phyloP scores from a whole-genome alignment of 495 filamentous ascomycete genomes.

The Xylaria palmicola region DNA sequence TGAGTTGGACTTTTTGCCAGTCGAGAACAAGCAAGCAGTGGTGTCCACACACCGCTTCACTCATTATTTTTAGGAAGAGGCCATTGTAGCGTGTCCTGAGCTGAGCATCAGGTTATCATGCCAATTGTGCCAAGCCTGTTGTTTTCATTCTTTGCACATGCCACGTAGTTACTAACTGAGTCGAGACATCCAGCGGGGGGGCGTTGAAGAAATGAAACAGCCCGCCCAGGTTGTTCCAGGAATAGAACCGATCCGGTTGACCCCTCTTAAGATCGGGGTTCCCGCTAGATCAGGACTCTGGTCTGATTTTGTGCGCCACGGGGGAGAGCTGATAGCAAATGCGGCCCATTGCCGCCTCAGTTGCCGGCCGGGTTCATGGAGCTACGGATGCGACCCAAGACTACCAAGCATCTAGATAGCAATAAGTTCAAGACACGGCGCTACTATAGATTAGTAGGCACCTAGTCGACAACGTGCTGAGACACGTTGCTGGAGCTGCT shows the following conservation, averaged over 20 bases:
- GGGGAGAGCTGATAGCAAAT: no score
- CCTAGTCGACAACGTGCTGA: no score
- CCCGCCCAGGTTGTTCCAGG: neutral
- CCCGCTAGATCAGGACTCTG: neutral
- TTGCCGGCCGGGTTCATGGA: slow-evolving; percentile 7
- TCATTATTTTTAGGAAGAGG: no score
- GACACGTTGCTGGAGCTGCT: neutral
- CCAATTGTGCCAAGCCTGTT: no score
- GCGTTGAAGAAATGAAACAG: neutral
- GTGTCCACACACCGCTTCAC: no score
- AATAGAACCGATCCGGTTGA: slow-evolving; percentile 2
- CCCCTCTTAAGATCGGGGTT: neutral
- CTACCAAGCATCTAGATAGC: neutral
- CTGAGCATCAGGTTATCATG: no score
- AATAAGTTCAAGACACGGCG: no score
- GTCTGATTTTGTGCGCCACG: neutral
- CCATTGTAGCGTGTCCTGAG: no score
- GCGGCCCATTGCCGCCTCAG: neutral
- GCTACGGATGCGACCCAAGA: neutral
- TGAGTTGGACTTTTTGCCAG: neutral
- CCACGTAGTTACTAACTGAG: neutral
- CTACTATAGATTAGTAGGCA: no score
- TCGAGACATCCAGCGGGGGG: neutral
- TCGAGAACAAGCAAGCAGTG: neutral
- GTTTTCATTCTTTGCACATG: no score